phyloP scores from a whole-genome alignment of 345 rosid species.

The Hevea brasiliensis region DNA sequence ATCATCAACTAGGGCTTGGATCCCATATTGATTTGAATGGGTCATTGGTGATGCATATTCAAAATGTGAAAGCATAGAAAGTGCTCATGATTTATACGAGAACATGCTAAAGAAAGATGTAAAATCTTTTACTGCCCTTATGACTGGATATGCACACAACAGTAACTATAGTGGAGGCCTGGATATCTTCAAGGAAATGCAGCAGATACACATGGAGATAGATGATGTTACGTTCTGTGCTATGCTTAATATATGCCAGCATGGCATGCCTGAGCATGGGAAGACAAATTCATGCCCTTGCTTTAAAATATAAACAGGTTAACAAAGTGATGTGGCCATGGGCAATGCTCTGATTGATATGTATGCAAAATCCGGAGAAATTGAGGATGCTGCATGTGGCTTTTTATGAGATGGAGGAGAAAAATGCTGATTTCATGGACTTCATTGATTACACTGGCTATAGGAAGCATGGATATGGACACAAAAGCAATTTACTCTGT shows the following conservation, averaged over 20 bases:
- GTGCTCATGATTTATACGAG: constrained; percentile 44
- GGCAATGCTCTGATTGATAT: constrained; percentile 31
- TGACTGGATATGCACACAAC: constrained; percentile 52
- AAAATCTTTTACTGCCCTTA: constrained; percentile 61
- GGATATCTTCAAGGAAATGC: constrained; percentile 55
- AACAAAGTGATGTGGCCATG: constrained; percentile 35
- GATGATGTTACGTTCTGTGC: constrained; percentile 57
- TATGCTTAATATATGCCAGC: constrained; percentile 60
- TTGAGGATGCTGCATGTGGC: constrained; percentile 27
- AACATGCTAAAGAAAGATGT: constrained; percentile 48
- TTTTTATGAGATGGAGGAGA: constrained; percentile 27
- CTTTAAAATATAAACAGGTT: constrained; percentile 45
- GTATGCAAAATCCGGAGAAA: constrained; percentile 39
- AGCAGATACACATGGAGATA: constrained; percentile 39
- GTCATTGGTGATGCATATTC: constrained; percentile 58
- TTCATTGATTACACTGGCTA: constrained; percentile 30
- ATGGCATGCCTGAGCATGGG: constrained; percentile 49
- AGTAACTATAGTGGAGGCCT: constrained; percentile 29
- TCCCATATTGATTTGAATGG: constrained; percentile 43
- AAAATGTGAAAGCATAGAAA: constrained; percentile 52
- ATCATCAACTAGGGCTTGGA: constrained; percentile 47
- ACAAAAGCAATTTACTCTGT: constrained; percentile 25
- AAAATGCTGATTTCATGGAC: constrained; percentile 36
- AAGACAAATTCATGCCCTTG: constrained; percentile 64
- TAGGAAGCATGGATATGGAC: constrained; percentile 29